A percentile compares a stretch with the other conserved stretches of the same genome.
Evolutionary conservation across 2,329 filamentous ascomycete genomes (phyloP).

Genomic region (Sarocladiaceae sp.): DNA sequence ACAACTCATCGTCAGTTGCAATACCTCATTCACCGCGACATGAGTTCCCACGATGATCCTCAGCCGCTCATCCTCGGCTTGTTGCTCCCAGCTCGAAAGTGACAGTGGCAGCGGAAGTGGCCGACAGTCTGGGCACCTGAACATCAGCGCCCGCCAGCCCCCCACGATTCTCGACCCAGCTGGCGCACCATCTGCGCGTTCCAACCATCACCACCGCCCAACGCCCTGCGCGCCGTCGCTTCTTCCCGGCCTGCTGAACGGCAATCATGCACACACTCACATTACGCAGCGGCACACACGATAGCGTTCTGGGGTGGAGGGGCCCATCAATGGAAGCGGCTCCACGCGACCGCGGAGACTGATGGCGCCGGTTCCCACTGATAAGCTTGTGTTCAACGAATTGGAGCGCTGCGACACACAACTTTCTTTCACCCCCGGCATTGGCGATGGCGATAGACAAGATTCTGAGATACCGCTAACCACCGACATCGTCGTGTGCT

Average conservation of each 20-base stretch:
- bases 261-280: background rate
- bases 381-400: constrained; percentile 4
- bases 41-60: too few relatives aligned
- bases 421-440: background rate
- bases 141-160: too few relatives aligned
- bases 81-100: too few relatives aligned
- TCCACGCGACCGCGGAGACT: constrained; percentile 1
- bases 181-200: background rate
- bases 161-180: too few relatives aligned
- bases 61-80: too few relatives aligned
- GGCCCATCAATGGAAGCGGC: background rate
- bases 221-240: background rate
- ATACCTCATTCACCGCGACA: too few relatives aligned
- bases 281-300: background rate
- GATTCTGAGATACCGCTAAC: background rate
- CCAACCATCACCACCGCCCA: background rate
- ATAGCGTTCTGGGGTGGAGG: too few relatives aligned
- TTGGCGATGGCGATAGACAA: constrained; percentile 1
- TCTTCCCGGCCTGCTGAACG: background rate
- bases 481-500: background rate
- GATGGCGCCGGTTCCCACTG: constrained; percentile 3
- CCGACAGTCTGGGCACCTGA: background rate
- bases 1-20: too few relatives aligned
- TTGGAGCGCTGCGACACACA: constrained; percentile 6
- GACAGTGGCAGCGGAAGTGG: background rate